Evolutionary conservation across 257 asterid genomes (phyloP).

Genomic region (Salvia splendens): DNA sequence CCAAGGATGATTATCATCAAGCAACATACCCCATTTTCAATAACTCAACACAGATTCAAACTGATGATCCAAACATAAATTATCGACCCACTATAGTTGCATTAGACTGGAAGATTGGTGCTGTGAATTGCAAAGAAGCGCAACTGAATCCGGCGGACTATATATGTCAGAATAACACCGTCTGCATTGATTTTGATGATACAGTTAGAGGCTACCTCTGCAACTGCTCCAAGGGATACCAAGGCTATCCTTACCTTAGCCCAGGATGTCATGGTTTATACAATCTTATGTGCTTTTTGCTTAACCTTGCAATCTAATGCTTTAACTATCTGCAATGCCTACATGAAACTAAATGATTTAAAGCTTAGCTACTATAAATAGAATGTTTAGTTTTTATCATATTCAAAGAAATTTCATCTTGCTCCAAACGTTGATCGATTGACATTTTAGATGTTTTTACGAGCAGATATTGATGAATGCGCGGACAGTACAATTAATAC

Average conservation of each 20-base stretch:
- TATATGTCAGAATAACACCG: constrained; percentile 6
- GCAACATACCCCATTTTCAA: too few relatives aligned
- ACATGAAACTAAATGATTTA: too few relatives aligned
- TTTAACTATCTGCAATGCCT: too few relatives aligned
- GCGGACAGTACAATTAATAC: not conserved
- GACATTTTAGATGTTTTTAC: not conserved
- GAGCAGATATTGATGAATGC: constrained; percentile 25
- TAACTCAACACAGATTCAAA: too few relatives aligned
- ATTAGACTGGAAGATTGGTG: constrained; percentile 29
- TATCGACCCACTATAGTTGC: too few relatives aligned
- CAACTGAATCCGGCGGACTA: not conserved
- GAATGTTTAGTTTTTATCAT: too few relatives aligned
- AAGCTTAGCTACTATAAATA: too few relatives aligned
- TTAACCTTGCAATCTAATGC: too few relatives aligned
- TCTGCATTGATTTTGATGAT: constrained; percentile 13
- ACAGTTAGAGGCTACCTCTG: constrained; percentile 25
- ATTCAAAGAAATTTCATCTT: too few relatives aligned
- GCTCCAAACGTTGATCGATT: too few relatives aligned
- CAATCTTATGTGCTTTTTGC: not conserved
- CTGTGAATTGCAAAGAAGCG: not conserved
- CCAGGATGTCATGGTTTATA: constrained; percentile 29
- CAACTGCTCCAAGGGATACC: constrained; percentile 18
- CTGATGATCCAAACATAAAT: too few relatives aligned
- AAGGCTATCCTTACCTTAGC: constrained; percentile 31
- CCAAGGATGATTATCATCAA: not conserved